Evolutionary conservation across 2,329 filamentous ascomycete species (phyloP).

Genomic region (Colletotrichum magnum): DNA sequence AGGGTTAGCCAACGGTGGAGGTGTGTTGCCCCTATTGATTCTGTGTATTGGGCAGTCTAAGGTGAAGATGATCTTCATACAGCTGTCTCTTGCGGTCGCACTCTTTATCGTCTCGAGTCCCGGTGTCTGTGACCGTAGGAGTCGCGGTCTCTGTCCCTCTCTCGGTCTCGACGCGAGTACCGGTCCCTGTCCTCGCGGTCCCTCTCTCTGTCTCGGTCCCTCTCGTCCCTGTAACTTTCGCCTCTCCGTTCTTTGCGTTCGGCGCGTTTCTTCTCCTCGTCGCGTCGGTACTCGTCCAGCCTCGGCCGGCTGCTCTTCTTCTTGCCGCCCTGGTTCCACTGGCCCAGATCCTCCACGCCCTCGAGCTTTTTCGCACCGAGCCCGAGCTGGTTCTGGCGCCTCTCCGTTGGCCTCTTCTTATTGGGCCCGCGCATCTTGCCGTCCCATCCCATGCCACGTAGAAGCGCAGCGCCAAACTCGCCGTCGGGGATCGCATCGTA

Average conservation of each 20-base stretch:
- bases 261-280: slow-evolving; percentile 53
- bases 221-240: slow-evolving; percentile 56
- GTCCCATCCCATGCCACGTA: slow-evolving; percentile 98
- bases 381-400: slow-evolving; percentile 85
- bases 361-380: slow-evolving; percentile 89
- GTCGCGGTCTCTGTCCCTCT: slow-evolving; percentile 37
- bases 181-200: slow-evolving; percentile 46
- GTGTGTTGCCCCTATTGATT: background rate
- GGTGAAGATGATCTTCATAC: background rate
- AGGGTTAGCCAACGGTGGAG: slow-evolving; percentile 7
- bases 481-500: slow-evolving; percentile 93
- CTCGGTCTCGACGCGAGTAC: slow-evolving; percentile 52
- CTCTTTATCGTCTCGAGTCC: slow-evolving; percentile 35
- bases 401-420: slow-evolving; percentile 75
- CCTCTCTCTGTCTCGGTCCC: slow-evolving; percentile 54
- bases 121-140: slow-evolving; percentile 35
- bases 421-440: slow-evolving; percentile 68
- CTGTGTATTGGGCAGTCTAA: background rate
- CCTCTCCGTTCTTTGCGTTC: slow-evolving; percentile 50
- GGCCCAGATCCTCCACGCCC: slow-evolving; percentile 79
- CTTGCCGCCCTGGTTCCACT: slow-evolving; percentile 80
- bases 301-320: slow-evolving; percentile 59
- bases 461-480: slow-evolving; percentile 90
- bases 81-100: background rate
- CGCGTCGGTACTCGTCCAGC: slow-evolving; percentile 63